Evolutionary conservation across 352 stramenopile genomes (phyloP).

Genomic region (Globisporangium recalcitrans): DNA sequence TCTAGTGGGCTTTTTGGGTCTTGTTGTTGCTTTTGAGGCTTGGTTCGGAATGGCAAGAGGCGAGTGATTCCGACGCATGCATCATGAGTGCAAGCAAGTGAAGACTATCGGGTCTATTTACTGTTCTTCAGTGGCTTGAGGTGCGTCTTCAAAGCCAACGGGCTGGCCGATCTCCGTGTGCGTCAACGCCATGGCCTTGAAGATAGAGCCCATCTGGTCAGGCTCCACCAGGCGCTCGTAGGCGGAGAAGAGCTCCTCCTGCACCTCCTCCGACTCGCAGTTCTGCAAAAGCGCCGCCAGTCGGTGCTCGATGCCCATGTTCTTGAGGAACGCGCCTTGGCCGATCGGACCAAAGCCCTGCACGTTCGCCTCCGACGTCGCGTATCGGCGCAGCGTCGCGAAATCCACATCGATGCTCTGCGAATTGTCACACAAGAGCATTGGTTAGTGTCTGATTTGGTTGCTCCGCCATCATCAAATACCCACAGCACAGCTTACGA

Average conservation of each 20-base stretch:
- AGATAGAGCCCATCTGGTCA: conserved; percentile 93
- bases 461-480: conserved; percentile 23
- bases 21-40: not conserved
- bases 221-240: conserved; percentile 90
- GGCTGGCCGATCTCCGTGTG: conserved; percentile 47
- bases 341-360: conserved; percentile 84
- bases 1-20: not conserved
- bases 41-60: no score
- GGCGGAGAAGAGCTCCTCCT: conserved; percentile 87
- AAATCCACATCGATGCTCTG: conserved; percentile 90
- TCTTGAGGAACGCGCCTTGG: conserved; percentile 91
- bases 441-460: not conserved
- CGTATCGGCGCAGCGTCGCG: conserved; percentile 60
- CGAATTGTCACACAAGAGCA: not conserved
- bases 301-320: conserved; percentile 93
- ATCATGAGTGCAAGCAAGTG: not conserved
- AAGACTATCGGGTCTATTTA: conserved; percentile 3
- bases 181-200: conserved; percentile 91
- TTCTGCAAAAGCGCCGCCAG: conserved; percentile 88
- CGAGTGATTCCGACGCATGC: no score
- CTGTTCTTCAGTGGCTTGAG: not conserved
- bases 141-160: conserved; percentile 52
- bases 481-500: conserved; percentile 38
- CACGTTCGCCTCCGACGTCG: conserved; percentile 48
- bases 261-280: conserved; percentile 71